Evolutionary conservation across 129 eudicot genomes (phyloP).

Genomic region (Arctium lappa): DNA sequence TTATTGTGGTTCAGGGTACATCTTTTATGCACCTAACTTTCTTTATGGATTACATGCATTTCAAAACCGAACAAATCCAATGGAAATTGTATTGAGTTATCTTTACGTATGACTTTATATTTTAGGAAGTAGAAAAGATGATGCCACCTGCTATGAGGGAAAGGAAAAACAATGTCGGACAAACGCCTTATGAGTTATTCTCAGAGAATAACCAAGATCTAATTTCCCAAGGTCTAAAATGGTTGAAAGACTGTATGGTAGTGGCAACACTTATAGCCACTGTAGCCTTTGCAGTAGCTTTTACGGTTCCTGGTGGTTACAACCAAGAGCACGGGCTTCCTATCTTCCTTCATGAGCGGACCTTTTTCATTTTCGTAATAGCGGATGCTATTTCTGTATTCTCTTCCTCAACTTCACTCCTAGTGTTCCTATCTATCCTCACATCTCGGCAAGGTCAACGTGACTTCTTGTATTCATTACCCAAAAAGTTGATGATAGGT

Average conservation of each 20-base stretch:
- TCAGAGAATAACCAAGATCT: background rate
- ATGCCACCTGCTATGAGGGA: background rate
- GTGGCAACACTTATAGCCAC: background rate
- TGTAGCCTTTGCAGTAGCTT: conserved; percentile 10
- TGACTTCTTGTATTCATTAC: background rate
- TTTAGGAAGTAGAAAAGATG: background rate
- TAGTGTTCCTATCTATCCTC: conserved; percentile 7
- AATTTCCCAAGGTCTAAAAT: background rate
- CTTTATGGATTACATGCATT: too few relatives aligned
- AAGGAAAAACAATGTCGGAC: background rate
- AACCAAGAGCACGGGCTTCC: background rate
- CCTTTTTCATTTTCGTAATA: background rate
- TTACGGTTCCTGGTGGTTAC: conserved; percentile 13
- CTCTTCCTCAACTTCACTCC: background rate
- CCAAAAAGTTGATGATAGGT: background rate
- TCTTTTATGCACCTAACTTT: background rate
- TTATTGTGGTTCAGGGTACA: conserved; percentile 30
- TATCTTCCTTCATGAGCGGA: background rate
- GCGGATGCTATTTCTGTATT: conserved; percentile 8
- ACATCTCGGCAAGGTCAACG: background rate
- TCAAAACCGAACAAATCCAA: background rate
- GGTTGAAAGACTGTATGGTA: conserved; percentile 8
- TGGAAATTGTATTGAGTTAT: background rate
- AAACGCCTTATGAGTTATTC: conserved; percentile 11
- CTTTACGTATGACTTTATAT: background rate